Evolutionary conservation across 1,139 yeast genomes (phyloP), one percentile per base, ranked within the genome.

Genomic region (Debaryomycetaceae sp.): DNA sequence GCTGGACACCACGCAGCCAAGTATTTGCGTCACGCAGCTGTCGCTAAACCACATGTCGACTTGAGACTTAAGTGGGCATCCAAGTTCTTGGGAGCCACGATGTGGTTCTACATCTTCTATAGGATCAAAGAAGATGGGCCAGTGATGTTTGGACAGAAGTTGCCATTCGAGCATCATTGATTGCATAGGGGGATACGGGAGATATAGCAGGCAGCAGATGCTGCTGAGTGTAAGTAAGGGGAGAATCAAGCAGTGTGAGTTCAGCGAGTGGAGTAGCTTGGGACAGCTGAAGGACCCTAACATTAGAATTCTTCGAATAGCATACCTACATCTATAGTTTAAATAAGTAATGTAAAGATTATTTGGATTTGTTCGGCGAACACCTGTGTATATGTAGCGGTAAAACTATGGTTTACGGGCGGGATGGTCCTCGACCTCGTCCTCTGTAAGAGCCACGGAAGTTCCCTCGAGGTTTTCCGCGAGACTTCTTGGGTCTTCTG

Each of bases 81-180:
- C 42, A 83, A 83, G 59, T 62, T 76, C 36, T 74, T 87, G 44
- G 95, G 95, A 6, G 95, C 91, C 39, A 78, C 89, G 50, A 84
- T 86, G 91, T 86, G 93, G 90, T 87, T 86, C 65, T 87, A 88
- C 85, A 78, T 87, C 52, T 77, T 87, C 63, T 86, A 85, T 76
- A 74, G 95, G 64, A 71, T 86, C 41, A 83, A 85, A 66, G 85
- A 85, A 66, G 91, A 81, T 54, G 82, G 81, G 51, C 80, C 80
- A 48, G 81, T 78, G 36, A 76, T 81, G 75, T 71, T 76, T 56
- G 84, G 76, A 30, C 63, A 64, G 45, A 70, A 70, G 53, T 63
- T 68, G 55, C 76, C 76, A 38, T 71, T 70, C 49, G 76, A 71
- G 60, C 66, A 67, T 53, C 73, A 70, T 47, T 62, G 20, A 17